Percentiles rank a stretch among this genome's conserved stretches.
These are phyloP conservation scores for Malassezia brasiliensis DNA, from an alignment of 1,284 basidiomycete genomes.

Conservation along the genomic window DNA sequence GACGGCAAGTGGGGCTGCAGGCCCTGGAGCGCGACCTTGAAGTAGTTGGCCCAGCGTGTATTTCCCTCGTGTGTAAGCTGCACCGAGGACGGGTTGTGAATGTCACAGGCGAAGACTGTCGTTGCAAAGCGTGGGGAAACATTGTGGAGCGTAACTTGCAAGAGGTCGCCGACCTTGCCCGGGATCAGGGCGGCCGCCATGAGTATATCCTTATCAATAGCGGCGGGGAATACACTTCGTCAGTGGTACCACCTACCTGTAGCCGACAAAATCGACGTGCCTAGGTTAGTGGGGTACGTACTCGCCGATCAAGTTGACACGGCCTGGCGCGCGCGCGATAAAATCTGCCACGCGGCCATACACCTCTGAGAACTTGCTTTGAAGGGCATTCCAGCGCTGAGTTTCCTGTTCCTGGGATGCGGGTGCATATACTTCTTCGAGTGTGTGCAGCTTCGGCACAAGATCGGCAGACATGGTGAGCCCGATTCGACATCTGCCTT, in stretches of 20 bases:
- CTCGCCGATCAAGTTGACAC: slow-evolving; percentile 47
- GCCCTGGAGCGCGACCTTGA: slow-evolving; percentile 44
- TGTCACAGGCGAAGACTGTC: slow-evolving; percentile 23
- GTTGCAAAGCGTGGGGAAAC: slow-evolving; percentile 26
- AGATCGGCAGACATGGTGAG: slow-evolving; percentile 19
- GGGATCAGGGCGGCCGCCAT: slow-evolving; percentile 35
- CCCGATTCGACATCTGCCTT: neutral
- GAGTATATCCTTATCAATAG: slow-evolving; percentile 45
- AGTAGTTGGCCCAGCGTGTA: slow-evolving; percentile 46
- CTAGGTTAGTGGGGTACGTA: slow-evolving; percentile 17
- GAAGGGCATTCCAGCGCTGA: slow-evolving; percentile 28
- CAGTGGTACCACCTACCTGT: slow-evolving; percentile 13
- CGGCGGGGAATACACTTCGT: slow-evolving; percentile 36
- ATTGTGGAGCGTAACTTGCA: slow-evolving; percentile 27
- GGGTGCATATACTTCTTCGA: slow-evolving; percentile 33
- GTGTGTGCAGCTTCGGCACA: slow-evolving; percentile 29
- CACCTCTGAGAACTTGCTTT: slow-evolving; percentile 19
- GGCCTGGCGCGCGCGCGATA: slow-evolving; percentile 42
- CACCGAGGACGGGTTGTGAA: slow-evolving; percentile 21
- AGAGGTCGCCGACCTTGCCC: neutral
- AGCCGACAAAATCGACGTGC: slow-evolving; percentile 43
- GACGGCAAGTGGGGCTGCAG: slow-evolving; percentile 35
- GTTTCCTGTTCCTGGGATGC: slow-evolving; percentile 24
- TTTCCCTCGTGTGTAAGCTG: slow-evolving; percentile 30
- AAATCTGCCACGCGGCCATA: slow-evolving; percentile 27